phyloP scores from a whole-genome alignment of 73 alveolate species.

The Durusdinium trenchii region DNA sequence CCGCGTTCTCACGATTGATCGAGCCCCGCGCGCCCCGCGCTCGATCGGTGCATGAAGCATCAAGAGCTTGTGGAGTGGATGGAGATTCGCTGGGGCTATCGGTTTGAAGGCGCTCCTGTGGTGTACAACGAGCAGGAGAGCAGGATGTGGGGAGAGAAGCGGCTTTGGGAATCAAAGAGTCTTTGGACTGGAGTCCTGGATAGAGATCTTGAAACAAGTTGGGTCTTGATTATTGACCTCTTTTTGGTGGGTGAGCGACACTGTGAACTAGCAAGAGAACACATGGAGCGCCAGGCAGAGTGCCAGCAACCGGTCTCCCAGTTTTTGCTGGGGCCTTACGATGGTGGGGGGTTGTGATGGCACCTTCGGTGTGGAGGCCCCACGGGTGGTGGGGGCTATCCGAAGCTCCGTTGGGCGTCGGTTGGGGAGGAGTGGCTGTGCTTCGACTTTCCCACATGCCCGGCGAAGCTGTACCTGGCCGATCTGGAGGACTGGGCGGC shows the following conservation, averaged over 20 bases:
- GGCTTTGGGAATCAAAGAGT: background rate
- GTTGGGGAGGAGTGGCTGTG: constrained; percentile 33
- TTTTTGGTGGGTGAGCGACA: background rate
- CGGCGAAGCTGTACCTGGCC: constrained; percentile 58
- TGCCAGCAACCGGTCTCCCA: background rate
- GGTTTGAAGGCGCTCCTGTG: background rate
- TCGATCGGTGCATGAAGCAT: background rate
- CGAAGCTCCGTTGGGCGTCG: background rate
- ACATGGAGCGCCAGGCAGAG: background rate
- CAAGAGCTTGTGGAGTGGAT: background rate
- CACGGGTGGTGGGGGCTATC: too few species aligned
- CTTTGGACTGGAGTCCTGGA: background rate
- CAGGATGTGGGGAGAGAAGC: background rate
- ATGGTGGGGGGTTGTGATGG: background rate
- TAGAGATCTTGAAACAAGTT: background rate
- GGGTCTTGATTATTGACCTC: background rate
- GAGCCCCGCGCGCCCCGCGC: too few species aligned
- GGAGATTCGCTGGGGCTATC: background rate
- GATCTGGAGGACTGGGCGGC: background rate
- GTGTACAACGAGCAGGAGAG: constrained; percentile 3
- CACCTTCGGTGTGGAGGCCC: background rate
- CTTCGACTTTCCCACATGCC: constrained; percentile 50
- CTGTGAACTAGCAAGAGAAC: background rate
- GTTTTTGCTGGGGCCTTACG: background rate
- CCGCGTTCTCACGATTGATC: too few species aligned